Evolutionary conservation across 176 grass and related monocot species (phyloP), one percentile per base, ranked within the genome.

Genomic region (Aegilops umbellulata): DNA sequence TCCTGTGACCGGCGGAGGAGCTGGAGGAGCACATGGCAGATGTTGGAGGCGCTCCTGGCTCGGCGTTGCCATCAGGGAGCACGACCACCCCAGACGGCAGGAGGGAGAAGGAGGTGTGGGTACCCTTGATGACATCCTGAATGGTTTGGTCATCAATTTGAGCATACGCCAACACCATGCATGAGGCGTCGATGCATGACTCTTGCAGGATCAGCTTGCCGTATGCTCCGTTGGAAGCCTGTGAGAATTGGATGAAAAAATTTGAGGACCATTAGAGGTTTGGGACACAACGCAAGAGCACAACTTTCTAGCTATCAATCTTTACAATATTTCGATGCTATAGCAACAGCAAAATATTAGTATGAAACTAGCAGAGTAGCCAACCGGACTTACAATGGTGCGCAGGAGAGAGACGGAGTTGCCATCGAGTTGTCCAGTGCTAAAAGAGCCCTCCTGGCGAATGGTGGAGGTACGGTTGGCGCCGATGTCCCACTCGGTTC

Each of bases 331-430:
- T 57, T 57, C 2, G 14, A 55, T 12, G 51, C 51, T 55, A 55
- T 55, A 55, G 17, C 51, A 57, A 47, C 42, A 46, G 14, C 11
- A 57, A 57, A 57, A 51, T 17, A 51, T 3, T 3, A 57, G 16
- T 57, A 57, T 2, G 46, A 26, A 27, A 49, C 23, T 46, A 74
- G 71, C 7, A 74, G n/a, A 46, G 39, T 46, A 74, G 70, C 38
- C 71, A 26, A 74, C 41, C 12, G 29, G 14, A 83, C 95, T 80
- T 80, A 94, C 95, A 10, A 13, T 69, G 49, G 86, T 67, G 7
- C 86, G 78, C 19, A 92, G 81, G 60, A 97, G n/a, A 19, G 88
- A 92, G 80, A 93, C 84, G 10, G 78, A 29, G 30, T 93, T 93
- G 67, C 86, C 88, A n/a, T 25, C 17, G 17, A 81, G 23, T 30